phyloP scores from a whole-genome alignment of 768 basidiomycete species.

The Kwoniella sp. region DNA sequence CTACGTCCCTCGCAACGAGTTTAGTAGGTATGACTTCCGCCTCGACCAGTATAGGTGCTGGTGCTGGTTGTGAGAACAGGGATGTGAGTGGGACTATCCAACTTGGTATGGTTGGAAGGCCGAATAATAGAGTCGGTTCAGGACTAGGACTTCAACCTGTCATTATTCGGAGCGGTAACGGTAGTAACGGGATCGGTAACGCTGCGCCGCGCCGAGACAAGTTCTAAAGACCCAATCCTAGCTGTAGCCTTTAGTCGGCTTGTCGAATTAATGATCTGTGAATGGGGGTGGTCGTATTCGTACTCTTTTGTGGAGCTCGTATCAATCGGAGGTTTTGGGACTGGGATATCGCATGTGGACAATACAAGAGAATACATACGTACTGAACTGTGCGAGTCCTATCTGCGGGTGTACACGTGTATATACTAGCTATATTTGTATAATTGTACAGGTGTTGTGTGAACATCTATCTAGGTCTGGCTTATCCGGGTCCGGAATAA shows the following conservation, averaged over 20 bases:
- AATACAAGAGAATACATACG: too few species aligned
- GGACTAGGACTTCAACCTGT: not conserved
- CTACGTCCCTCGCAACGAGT: constrained; percentile 9
- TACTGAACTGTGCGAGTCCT: too few species aligned
- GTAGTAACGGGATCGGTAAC: constrained; percentile 5
- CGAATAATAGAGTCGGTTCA: not conserved
- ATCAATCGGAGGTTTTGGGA: too few species aligned
- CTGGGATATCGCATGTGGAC: too few species aligned
- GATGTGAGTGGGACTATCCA: not conserved
- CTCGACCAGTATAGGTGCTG: not conserved
- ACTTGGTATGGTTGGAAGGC: not conserved
- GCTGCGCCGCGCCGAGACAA: constrained; percentile 1
- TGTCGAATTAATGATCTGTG: too few species aligned
- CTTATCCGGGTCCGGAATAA: too few species aligned
- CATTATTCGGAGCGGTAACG: constrained; percentile 3
- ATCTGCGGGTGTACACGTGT: too few species aligned
- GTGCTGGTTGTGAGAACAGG: not conserved
- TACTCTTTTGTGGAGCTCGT: not conserved
- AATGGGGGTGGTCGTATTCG: not conserved
- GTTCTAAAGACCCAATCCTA: too few species aligned
- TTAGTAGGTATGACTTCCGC: not conserved
- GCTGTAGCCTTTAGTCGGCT: too few species aligned
- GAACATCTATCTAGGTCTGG: not conserved
- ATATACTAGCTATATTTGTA: too few species aligned
- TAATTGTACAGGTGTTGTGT: not conserved